Base-by-base conservation (phyloP, 192 early-diverging fungal genomes). In the Geranomyces variabilis region DNA sequence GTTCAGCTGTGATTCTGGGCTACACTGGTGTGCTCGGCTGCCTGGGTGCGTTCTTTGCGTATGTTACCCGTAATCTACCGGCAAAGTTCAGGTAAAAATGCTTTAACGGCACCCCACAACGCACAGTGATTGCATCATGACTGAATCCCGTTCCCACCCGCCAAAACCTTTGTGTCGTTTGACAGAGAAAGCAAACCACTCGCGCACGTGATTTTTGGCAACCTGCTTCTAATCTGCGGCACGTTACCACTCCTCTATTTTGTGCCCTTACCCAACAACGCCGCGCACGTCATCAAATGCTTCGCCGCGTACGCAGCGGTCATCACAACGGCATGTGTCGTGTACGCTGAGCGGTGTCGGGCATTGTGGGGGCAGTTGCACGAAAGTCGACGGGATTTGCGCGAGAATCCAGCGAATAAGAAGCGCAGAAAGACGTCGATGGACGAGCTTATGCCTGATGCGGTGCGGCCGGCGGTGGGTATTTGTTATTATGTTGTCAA, bases 11-110 rank as follows among this genome's bases (percentile, higher is more conserved):
- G n/a, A n/a, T n/a, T n/a, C 28, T 57, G 13, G 67, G 49, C 21
- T 68, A 68, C 49, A 68, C 49, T 7, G 49, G 55, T 48, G 13
- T 51, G 21, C 49, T 68, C 6, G 26, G 55, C 49, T 12, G 12
- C 17, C 14, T 7, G 14, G 19, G 22, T 21, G 67, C 47, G 22
- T 68, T 68, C 26, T 49, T 68, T 43, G 67, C 49, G 47, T 68
- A 49, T 33, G 51, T 57, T 19, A 57, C 67, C 15, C 67, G 67
- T 14, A 68, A 68, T 7, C 67, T 68, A 21, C 67, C 67, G 0
- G 31, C 26, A n/a, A 17, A 56, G 49, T 68, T 68, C 51, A 68
- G 51, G 51, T 53, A 26, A 26, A 26, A 4, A 3, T n/a, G n/a
- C n/a, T n/a, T n/a, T n/a, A n/a, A n/a, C 51, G 3, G 51, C 24